These are phyloP conservation scores for Aspergillus viridinutans DNA, from an alignment of 2,329 filamentous ascomycete genomes.

Conservation along the genomic window DNA sequence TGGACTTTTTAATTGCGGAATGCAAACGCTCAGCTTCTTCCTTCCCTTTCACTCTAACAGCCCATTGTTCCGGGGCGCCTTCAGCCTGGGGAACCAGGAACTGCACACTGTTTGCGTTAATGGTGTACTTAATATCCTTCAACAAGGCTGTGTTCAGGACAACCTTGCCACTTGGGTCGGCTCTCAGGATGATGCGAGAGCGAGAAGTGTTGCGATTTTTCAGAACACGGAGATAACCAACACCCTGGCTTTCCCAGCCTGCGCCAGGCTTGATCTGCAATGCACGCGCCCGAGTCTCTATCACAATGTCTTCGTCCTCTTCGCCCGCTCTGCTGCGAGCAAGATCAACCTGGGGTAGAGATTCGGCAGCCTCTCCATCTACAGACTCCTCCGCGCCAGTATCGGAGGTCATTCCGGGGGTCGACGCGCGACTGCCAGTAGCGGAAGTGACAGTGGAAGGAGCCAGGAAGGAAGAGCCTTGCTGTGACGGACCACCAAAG, in stretches of 20 bases:
- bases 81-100: slow-evolving; percentile 51
- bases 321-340: slow-evolving; percentile 64
- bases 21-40: slow-evolving; percentile 12
- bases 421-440: slow-evolving; percentile 42
- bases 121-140: slow-evolving; percentile 59
- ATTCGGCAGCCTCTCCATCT: slow-evolving; percentile 53
- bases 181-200: slow-evolving; percentile 66
- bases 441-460: slow-evolving; percentile 34
- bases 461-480: slow-evolving; percentile 19
- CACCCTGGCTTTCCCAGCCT: slow-evolving; percentile 65
- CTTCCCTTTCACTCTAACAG: slow-evolving; percentile 60
- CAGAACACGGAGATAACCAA: slow-evolving; percentile 68
- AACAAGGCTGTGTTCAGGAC: slow-evolving; percentile 67
- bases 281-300: slow-evolving; percentile 68
- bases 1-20: slow-evolving; percentile 18
- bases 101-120: slow-evolving; percentile 45
- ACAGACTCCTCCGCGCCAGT: slow-evolving; percentile 37
- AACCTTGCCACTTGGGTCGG: slow-evolving; percentile 70
- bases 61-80: slow-evolving; percentile 64
- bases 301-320: slow-evolving; percentile 65
- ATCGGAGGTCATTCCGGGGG: slow-evolving; percentile 45
- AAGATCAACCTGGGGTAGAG: slow-evolving; percentile 67
- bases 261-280: slow-evolving; percentile 53
- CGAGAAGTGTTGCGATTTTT: slow-evolving; percentile 66
- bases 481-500: slow-evolving; percentile 33